These are phyloP conservation scores for Plasmodium yoelii DNA, from an alignment of 169 alveolate genomes.

Conservation along the genomic window DNA sequence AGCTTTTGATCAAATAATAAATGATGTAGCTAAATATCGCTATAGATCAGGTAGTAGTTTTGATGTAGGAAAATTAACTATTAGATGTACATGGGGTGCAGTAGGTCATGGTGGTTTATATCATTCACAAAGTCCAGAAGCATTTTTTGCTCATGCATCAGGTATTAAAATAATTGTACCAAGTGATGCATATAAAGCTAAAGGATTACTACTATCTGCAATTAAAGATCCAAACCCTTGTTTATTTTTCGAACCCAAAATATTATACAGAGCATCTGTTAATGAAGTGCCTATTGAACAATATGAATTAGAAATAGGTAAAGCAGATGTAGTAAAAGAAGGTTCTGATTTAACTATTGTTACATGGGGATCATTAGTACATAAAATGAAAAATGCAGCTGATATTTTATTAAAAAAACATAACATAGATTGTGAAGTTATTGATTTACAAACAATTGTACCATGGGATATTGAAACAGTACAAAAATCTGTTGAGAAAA, in stretches of 20 bases:
- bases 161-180: conserved; percentile 96
- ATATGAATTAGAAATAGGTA: conserved; percentile 93
- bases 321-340: conserved; percentile 94
- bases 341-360: conserved; percentile 93
- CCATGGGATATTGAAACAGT: conserved; percentile 97
- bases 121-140: conserved; percentile 97
- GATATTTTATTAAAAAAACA: conserved; percentile 89
- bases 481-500: conserved; percentile 92
- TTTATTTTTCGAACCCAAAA: conserved; percentile 98
- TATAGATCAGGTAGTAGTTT: conserved; percentile 95
- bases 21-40: conserved; percentile 97
- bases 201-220: conserved; percentile 91
- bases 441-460: conserved; percentile 95
- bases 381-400: conserved; percentile 91
- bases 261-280: conserved; percentile 95
- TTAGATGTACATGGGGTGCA: conserved; percentile 97
- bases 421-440: conserved; percentile 93
- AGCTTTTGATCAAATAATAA: conserved; percentile 97
- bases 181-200: conserved; percentile 96
- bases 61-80: conserved; percentile 94
- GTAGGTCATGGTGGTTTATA: conserved; percentile 98
- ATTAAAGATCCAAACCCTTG: conserved; percentile 94
- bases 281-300: conserved; percentile 94
- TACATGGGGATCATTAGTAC: conserved; percentile 91
- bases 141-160: conserved; percentile 96